Percentiles rank a stretch among this genome's conserved stretches.
These are phyloP conservation scores for Penicillium pulvis DNA, from an alignment of 495 filamentous ascomycete genomes.

Conservation along the genomic window DNA sequence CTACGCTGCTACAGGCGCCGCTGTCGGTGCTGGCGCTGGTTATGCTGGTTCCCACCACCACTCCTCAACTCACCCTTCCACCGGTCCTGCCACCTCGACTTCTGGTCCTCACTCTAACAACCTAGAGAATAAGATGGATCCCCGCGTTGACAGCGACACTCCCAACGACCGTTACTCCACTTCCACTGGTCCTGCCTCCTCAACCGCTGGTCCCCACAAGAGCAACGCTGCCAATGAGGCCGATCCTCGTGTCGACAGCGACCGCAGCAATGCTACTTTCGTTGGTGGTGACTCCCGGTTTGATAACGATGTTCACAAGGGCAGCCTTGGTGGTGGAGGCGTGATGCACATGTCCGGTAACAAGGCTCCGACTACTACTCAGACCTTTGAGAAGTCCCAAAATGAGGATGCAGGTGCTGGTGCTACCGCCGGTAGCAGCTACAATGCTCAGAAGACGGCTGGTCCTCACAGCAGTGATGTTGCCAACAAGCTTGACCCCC, in stretches of 20 bases:
- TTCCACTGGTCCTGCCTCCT: constrained; percentile 21
- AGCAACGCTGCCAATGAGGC: constrained; percentile 48
- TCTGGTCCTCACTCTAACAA: constrained; percentile 26
- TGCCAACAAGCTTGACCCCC: constrained; percentile 56
- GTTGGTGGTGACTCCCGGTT: constrained; percentile 15
- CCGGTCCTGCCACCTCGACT: constrained; percentile 20
- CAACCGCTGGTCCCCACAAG: constrained; percentile 44
- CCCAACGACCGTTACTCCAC: constrained; percentile 8
- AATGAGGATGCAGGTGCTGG: background rate
- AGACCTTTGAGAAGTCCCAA: constrained; percentile 26
- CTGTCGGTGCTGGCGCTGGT: constrained; percentile 21
- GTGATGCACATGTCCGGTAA: constrained; percentile 18
- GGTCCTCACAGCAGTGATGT: constrained; percentile 50
- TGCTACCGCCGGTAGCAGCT: constrained; percentile 20
- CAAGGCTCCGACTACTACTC: constrained; percentile 20
- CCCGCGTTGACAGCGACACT: constrained; percentile 7
- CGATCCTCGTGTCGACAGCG: constrained; percentile 54
- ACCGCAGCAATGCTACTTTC: constrained; percentile 38
- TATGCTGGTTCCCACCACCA: constrained; percentile 20
- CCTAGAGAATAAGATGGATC: constrained; percentile 18
- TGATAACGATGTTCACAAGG: constrained; percentile 21
- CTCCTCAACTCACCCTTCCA: constrained; percentile 32
- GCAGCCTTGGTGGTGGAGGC: constrained; percentile 17
- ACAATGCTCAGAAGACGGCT: constrained; percentile 26
- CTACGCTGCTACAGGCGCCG: constrained; percentile 11